phyloP scores from a whole-genome alignment of 1,284 basidiomycete species.

The Lentinus polychrous region DNA sequence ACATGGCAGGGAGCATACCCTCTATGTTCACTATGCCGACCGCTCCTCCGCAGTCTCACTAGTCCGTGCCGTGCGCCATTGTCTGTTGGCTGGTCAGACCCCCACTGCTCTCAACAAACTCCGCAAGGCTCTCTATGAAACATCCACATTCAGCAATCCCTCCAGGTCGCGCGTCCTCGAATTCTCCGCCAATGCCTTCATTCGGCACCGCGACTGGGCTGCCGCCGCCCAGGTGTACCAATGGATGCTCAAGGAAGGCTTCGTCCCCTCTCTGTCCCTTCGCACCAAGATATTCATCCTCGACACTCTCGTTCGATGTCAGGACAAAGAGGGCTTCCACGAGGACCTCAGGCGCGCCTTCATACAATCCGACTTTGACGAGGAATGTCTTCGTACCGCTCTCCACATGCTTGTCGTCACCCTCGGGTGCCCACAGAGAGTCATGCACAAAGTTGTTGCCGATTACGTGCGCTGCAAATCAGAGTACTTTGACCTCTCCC shows the following conservation, averaged over 20 bases:
- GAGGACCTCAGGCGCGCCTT: constrained; percentile 22
- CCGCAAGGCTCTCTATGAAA: no score
- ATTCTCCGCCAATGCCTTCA: constrained; percentile 28
- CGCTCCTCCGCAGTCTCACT: no score
- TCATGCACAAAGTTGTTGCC: background rate
- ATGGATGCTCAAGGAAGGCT: constrained; percentile 34
- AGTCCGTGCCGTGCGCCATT: no score
- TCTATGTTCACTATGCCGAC: no score
- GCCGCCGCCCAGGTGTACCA: constrained; percentile 34
- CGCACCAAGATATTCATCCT: constrained; percentile 36
- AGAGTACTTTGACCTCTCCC: background rate
- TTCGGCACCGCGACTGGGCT: constrained; percentile 27
- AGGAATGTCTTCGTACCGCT: background rate
- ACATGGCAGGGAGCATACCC: no score
- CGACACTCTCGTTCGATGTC: constrained; percentile 14
- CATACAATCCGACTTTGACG: constrained; percentile 1
- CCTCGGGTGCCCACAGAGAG: background rate
- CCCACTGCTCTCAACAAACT: no score
- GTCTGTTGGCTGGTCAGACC: no score
- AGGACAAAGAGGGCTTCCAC: constrained; percentile 17
- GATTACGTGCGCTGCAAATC: background rate
- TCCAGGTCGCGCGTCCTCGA: constrained; percentile 21
- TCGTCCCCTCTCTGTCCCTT: constrained; percentile 29
- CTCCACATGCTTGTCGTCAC: background rate
- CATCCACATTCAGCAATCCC: background rate